Evolutionary conservation across 2,329 filamentous ascomycete genomes (phyloP).

Genomic region (Colletotrichum simmondsii): DNA sequence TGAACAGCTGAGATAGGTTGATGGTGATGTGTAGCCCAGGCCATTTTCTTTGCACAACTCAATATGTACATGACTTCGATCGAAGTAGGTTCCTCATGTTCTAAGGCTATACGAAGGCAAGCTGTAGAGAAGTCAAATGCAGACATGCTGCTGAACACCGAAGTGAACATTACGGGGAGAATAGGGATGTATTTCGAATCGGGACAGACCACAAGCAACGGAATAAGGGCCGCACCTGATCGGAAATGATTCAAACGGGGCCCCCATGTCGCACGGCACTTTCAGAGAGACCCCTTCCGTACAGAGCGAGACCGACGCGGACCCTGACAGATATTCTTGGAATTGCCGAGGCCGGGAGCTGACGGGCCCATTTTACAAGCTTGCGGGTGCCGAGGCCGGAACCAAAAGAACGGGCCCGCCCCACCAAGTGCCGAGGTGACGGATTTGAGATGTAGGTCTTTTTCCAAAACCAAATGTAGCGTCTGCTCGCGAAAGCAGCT

Average conservation of each 20-base stretch:
- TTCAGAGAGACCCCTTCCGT: background rate
- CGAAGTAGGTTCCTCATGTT: too few species aligned
- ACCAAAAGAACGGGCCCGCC: constrained; percentile 5
- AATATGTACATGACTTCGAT: background rate
- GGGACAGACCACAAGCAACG: background rate
- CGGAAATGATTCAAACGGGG: too few species aligned
- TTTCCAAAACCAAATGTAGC: background rate
- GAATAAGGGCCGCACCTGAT: background rate
- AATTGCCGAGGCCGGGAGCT: constrained; percentile 18
- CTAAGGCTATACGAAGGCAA: too few species aligned
- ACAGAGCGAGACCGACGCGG: background rate
- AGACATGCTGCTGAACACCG: background rate
- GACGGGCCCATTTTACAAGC: background rate
- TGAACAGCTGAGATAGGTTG: background rate
- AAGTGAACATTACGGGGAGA: background rate
- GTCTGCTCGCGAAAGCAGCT: background rate
- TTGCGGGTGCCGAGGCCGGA: constrained; percentile 17
- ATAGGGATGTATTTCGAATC: background rate
- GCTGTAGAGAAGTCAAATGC: background rate
- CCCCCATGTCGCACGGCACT: background rate
- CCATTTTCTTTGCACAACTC: background rate
- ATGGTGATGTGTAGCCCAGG: background rate
- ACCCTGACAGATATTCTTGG: background rate
- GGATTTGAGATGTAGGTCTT: background rate
- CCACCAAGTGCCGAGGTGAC: constrained; percentile 14